phyloP scores from a whole-genome alignment of 768 basidiomycete species.

The Pulveroboletus sp. region DNA sequence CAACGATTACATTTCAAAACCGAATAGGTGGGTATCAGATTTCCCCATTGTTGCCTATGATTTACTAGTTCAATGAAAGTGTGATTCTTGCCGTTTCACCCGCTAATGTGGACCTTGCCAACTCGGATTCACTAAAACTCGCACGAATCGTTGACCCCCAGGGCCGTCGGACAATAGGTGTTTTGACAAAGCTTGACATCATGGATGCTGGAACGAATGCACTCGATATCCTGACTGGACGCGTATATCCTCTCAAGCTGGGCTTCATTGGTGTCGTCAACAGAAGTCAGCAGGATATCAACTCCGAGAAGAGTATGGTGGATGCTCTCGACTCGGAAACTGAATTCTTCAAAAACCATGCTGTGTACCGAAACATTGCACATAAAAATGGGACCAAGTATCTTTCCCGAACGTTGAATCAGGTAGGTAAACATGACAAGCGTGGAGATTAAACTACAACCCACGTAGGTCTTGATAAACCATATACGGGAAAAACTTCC shows the following conservation, averaged over 20 bases:
- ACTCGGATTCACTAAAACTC: conserved; percentile 96
- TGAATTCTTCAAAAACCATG: conserved; percentile 88
- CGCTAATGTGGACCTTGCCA: conserved; percentile 98
- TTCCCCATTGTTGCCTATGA: neutral
- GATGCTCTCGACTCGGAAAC: conserved; percentile 83
- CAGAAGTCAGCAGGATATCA: conserved; percentile 97
- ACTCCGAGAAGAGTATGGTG: conserved; percentile 75
- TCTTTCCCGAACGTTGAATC: conserved; percentile 89
- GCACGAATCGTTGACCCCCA: conserved; percentile 95
- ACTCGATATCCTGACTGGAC: conserved; percentile 90
- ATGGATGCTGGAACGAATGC: conserved; percentile 99
- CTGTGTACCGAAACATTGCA: conserved; percentile 92
- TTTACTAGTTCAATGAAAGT: conserved; percentile 40
- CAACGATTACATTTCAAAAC: conserved; percentile 94
- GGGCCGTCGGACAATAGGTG: conserved; percentile 93
- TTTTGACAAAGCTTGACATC: conserved; percentile 94
- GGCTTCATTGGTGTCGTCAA: conserved; percentile 99
- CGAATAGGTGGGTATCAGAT: conserved; percentile 70
- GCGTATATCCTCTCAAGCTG: conserved; percentile 95
- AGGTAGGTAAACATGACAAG: conserved; percentile 48
- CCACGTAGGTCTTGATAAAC: conserved; percentile 83
- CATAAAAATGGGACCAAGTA: conserved; percentile 98
- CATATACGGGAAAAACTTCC: conserved; percentile 98
- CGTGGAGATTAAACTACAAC: neutral
- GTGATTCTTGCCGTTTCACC: conserved; percentile 97